A percentile compares a stretch with the other conserved stretches of the same genome.
These are phyloP conservation scores for Solanum bulbocastanum DNA, from an alignment of 257 asterid genomes.

Conservation along the genomic window DNA sequence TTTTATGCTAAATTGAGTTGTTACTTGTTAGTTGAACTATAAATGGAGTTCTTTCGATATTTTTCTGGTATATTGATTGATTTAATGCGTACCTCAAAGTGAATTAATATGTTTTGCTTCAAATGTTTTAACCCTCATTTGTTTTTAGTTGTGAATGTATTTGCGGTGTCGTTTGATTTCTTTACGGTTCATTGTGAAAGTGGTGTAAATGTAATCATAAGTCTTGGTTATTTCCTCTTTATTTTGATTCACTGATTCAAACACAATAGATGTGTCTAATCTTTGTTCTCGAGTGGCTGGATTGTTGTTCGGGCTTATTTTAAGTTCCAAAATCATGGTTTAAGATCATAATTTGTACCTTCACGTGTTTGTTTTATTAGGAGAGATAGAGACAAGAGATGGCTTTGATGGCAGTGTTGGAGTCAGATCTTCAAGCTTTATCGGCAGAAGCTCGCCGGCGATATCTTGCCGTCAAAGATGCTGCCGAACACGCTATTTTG, in stretches of 20 bases:
- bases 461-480: slow-evolving; percentile 89
- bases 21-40: too few relatives aligned
- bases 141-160: neutral
- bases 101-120: neutral
- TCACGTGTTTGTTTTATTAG: neutral
- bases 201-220: neutral
- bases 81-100: too few relatives aligned
- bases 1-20: too few relatives aligned
- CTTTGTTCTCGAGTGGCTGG: neutral
- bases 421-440: slow-evolving; percentile 96
- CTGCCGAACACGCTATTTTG: slow-evolving; percentile 92
- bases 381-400: slow-evolving; percentile 9
- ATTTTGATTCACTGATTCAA: neutral
- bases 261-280: neutral
- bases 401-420: slow-evolving; percentile 91
- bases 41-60: too few relatives aligned
- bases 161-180: neutral
- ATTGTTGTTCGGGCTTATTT: neutral
- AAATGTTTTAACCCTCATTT: neutral
- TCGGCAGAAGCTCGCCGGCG: slow-evolving; percentile 99
- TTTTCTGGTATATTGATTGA: too few relatives aligned
- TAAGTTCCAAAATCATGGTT: neutral
- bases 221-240: neutral
- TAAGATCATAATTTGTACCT: neutral
- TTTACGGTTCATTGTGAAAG: neutral